Evolutionary conservation across 2,329 filamentous ascomycete genomes (phyloP).

Genomic region (Neophaeococcomyces aloes): DNA sequence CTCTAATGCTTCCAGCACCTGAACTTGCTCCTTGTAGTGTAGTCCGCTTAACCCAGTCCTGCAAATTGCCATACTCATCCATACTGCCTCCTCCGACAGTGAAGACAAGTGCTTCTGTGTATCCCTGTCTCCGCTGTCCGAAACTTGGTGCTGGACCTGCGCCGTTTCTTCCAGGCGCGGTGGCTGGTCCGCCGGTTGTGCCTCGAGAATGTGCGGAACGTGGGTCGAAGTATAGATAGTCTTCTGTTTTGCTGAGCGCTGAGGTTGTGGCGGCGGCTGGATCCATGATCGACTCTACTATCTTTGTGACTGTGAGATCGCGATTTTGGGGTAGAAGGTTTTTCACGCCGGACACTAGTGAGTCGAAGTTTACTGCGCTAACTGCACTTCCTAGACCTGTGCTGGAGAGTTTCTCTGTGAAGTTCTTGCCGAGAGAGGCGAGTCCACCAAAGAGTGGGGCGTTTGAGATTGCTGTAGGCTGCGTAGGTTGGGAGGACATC

Average conservation of each 20-base stretch:
- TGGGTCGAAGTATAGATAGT: constrained; percentile 95
- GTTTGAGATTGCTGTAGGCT: constrained; percentile 21
- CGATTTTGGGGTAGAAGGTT: constrained; percentile 95
- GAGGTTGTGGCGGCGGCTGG: constrained; percentile 78
- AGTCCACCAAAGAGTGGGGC: constrained; percentile 78
- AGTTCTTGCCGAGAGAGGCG: constrained; percentile 77
- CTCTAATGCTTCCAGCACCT: constrained; percentile 36
- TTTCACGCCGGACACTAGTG: constrained; percentile 88
- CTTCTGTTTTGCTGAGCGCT: constrained; percentile 90
- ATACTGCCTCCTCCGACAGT: constrained; percentile 93
- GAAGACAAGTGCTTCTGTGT: constrained; percentile 85
- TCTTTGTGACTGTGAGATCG: constrained; percentile 93
- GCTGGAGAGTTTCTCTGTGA: constrained; percentile 90
- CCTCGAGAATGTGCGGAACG: constrained; percentile 85
- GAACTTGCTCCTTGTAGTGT: constrained; percentile 42
- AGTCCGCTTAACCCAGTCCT: constrained; percentile 85
- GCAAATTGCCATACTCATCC: constrained; percentile 96
- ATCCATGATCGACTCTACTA: constrained; percentile 97
- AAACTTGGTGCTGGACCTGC: constrained; percentile 63
- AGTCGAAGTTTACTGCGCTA: constrained; percentile 70
- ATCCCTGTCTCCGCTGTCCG: constrained; percentile 80
- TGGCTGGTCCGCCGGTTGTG: constrained; percentile 59
- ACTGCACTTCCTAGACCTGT: constrained; percentile 60
- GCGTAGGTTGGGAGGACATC: constrained; percentile 55
- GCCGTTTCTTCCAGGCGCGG: constrained; percentile 29